These are phyloP conservation scores for Aaosphaeria arxii DNA, from an alignment of 2,329 filamentous ascomycete genomes.

Conservation along the genomic window DNA sequence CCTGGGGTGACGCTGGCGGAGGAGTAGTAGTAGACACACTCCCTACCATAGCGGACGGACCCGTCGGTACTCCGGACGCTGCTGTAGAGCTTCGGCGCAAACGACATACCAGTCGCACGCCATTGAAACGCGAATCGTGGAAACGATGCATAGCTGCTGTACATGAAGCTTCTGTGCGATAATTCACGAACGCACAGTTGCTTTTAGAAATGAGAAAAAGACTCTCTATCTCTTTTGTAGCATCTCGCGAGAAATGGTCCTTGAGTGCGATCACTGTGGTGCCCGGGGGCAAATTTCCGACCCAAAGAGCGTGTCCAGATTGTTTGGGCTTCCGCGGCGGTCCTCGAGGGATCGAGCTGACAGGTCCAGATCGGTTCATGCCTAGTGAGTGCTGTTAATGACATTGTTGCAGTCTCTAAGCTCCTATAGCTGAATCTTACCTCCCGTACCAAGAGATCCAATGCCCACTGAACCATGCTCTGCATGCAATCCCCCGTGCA, in stretches of 20 bases:
- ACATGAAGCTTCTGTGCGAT: constrained; percentile 76
- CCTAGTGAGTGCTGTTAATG: constrained; percentile 8
- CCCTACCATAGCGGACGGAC: constrained; percentile 48
- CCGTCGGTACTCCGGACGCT: constrained; percentile 51
- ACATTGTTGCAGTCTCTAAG: background rate
- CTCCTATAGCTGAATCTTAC: constrained; percentile 11
- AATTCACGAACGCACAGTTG: constrained; percentile 97
- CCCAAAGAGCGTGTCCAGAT: constrained; percentile 88
- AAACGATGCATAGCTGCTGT: constrained; percentile 75
- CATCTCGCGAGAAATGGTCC: constrained; percentile 80
- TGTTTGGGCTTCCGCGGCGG: constrained; percentile 65
- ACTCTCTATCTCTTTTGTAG: constrained; percentile 73
- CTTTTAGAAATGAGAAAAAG: constrained; percentile 94
- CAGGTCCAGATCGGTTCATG: constrained; percentile 16
- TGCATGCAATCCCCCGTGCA: constrained; percentile 9
- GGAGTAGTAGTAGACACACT: constrained; percentile 19
- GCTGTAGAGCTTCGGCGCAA: constrained; percentile 59
- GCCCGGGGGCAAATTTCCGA: constrained; percentile 86
- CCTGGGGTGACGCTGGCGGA: constrained; percentile 23
- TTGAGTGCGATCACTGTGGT: constrained; percentile 82
- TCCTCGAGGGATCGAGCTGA: constrained; percentile 52
- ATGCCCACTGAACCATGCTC: constrained; percentile 13
- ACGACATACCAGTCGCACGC: constrained; percentile 80
- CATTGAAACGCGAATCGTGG: constrained; percentile 86
- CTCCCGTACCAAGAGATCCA: constrained; percentile 9